These are phyloP conservation scores for Blastobotrys attinorum DNA, from an alignment of 805 yeast genomes.

Conservation along the genomic window DNA sequence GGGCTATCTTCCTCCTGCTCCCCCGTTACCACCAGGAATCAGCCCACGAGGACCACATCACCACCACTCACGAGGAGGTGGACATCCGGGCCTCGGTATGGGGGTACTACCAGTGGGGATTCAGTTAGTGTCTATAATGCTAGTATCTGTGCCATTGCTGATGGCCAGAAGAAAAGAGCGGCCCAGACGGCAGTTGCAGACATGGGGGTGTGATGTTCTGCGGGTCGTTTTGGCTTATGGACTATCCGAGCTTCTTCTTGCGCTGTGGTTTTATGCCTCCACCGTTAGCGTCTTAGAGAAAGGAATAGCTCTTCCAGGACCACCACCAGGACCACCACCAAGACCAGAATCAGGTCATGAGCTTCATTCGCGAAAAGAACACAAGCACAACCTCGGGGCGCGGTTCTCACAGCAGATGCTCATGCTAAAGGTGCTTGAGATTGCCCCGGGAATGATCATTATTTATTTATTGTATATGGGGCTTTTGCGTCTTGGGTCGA, in stretches of 20 bases:
- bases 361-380: no score
- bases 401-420: not conserved
- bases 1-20: no score
- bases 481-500: constrained; percentile 4
- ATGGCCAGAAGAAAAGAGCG: constrained; percentile 8
- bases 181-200: constrained; percentile 7
- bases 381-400: not conserved
- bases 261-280: not conserved
- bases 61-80: no score
- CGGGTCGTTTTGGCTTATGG: constrained; percentile 5
- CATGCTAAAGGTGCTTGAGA: constrained; percentile 3
- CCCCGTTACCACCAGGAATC: no score
- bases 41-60: no score
- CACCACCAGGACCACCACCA: not conserved
- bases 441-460: constrained; percentile 8
- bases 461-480: constrained; percentile 3
- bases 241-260: constrained; percentile 5
- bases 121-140: constrained; percentile 2
- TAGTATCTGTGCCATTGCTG: constrained; percentile 8
- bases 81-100: no score
- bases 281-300: no score
- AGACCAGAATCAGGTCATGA: not conserved
- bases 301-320: no score
- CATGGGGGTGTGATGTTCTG: constrained; percentile 9
- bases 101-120: not conserved